A percentile compares a stretch with the other conserved stretches of the same genome.
These are phyloP conservation scores for Magnolia sinica DNA, from an alignment of 164 flowering plant species.

Conservation along the genomic window DNA sequence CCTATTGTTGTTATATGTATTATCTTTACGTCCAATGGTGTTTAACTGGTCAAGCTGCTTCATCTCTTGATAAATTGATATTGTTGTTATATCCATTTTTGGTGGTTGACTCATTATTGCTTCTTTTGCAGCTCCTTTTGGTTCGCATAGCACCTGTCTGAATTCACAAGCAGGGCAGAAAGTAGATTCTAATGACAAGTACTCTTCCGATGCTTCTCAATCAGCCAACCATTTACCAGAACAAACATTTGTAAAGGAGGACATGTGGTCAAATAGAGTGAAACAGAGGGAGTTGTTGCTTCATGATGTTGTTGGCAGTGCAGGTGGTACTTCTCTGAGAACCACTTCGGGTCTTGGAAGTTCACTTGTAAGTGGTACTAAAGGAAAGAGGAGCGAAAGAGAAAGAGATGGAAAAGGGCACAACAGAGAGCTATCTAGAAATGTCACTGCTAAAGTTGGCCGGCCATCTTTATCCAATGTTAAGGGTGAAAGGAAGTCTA, in stretches of 20 bases:
- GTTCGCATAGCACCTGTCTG: slow-evolving; percentile 42
- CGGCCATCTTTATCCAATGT: slow-evolving; percentile 50
- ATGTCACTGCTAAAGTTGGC: slow-evolving; percentile 53
- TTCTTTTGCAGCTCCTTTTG: slow-evolving; percentile 49
- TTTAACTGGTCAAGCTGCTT: no score
- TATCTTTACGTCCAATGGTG: no score
- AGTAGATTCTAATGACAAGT: slow-evolving; percentile 34
- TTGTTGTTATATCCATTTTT: not conserved
- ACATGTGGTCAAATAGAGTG: slow-evolving; percentile 48
- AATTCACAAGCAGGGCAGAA: slow-evolving; percentile 34
- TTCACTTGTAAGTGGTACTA: slow-evolving; percentile 61
- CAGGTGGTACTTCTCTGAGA: slow-evolving; percentile 29
- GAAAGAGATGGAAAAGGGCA: slow-evolving; percentile 80
- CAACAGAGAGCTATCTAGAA: slow-evolving; percentile 52
- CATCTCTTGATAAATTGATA: no score
- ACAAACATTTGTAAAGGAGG: slow-evolving; percentile 44
- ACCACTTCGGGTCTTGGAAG: slow-evolving; percentile 45
- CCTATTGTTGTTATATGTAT: no score
- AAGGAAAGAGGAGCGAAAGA: slow-evolving; percentile 92
- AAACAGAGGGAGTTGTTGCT: slow-evolving; percentile 77
- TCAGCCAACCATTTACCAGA: slow-evolving; percentile 37
- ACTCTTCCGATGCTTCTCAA: slow-evolving; percentile 34
- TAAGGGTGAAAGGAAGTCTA: slow-evolving; percentile 81
- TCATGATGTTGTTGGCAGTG: slow-evolving; percentile 63
- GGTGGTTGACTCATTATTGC: slow-evolving; percentile 4